Evolutionary conservation across 768 basidiomycete species (phyloP).

Genomic region (Tulasnella sp.): DNA sequence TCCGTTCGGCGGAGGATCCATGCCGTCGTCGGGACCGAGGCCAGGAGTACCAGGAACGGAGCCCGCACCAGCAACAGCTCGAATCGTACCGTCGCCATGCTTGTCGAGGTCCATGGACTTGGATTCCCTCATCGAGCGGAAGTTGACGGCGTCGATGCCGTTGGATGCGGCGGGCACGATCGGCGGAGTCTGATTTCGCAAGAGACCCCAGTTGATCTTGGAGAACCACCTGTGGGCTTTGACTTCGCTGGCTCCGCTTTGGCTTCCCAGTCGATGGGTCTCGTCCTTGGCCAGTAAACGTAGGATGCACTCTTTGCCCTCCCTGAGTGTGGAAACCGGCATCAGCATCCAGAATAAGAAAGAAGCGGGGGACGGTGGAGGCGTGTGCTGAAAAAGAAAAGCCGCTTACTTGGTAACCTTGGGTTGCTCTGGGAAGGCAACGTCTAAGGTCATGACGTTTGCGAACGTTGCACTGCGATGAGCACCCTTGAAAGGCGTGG

Average conservation of each 20-base stretch:
- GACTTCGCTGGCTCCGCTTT: constrained; percentile 93
- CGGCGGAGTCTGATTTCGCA: constrained; percentile 91
- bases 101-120: constrained; percentile 79
- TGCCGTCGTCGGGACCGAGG: constrained; percentile 36
- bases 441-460: constrained; percentile 83
- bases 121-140: constrained; percentile 84
- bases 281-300: constrained; percentile 92
- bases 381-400: constrained; percentile 37
- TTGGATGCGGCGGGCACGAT: constrained; percentile 74
- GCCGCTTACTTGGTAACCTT: constrained; percentile 51
- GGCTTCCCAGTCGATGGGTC: constrained; percentile 76
- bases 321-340: constrained; percentile 37
- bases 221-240: constrained; percentile 98
- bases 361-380: background rate
- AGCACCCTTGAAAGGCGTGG: constrained; percentile 96
- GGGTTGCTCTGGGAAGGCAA: constrained; percentile 78
- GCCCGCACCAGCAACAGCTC: constrained; percentile 33
- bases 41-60: constrained; percentile 37
- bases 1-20: constrained; percentile 31
- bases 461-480: constrained; percentile 92
- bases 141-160: constrained; percentile 78
- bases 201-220: constrained; percentile 92
- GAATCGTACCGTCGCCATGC: constrained; percentile 29
- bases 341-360: background rate
- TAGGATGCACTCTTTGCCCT: constrained; percentile 78